A percentile compares a stretch with the other conserved stretches of the same genome.
Evolutionary conservation across 2,329 filamentous ascomycete species (phyloP).

Genomic region (Sphaerulina populicola): DNA sequence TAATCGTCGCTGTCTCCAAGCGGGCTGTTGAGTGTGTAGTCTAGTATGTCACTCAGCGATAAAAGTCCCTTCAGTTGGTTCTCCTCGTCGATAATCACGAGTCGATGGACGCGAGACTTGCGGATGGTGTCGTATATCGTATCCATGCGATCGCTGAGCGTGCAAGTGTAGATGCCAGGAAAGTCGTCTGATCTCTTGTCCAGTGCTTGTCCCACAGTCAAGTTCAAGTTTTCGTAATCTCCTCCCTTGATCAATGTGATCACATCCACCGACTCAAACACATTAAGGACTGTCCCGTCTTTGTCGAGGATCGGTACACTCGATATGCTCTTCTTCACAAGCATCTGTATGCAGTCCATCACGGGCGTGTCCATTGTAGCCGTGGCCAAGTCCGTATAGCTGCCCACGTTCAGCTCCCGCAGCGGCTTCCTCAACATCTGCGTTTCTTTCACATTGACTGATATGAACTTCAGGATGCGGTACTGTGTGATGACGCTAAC

Average conservation of each 20-base stretch:
- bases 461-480: slow-evolving; percentile 95
- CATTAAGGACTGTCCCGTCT: slow-evolving; percentile 71
- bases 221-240: slow-evolving; percentile 79
- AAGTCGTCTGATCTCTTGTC: slow-evolving; percentile 84
- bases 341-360: slow-evolving; percentile 85
- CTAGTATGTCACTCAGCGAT: slow-evolving; percentile 90
- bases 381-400: slow-evolving; percentile 71
- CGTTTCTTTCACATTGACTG: slow-evolving; percentile 86
- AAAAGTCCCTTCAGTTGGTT: slow-evolving; percentile 80
- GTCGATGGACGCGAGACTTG: slow-evolving; percentile 84
- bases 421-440: slow-evolving; percentile 81
- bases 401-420: slow-evolving; percentile 74
- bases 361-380: slow-evolving; percentile 84
- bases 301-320: slow-evolving; percentile 89
- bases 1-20: slow-evolving; percentile 25
- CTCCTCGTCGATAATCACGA: slow-evolving; percentile 87
- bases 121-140: slow-evolving; percentile 96
- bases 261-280: slow-evolving; percentile 96
- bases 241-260: slow-evolving; percentile 92
- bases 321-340: slow-evolving; percentile 89
- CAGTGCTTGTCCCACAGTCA: slow-evolving; percentile 80
- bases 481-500: slow-evolving; percentile 98
- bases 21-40: slow-evolving; percentile 63
- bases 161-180: slow-evolving; percentile 93
- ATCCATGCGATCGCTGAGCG: slow-evolving; percentile 80